Percentiles rank a stretch among this genome's conserved stretches.
Evolutionary conservation across 306 rosid genomes (phyloP).

Genomic region (Rosa chinensis): DNA sequence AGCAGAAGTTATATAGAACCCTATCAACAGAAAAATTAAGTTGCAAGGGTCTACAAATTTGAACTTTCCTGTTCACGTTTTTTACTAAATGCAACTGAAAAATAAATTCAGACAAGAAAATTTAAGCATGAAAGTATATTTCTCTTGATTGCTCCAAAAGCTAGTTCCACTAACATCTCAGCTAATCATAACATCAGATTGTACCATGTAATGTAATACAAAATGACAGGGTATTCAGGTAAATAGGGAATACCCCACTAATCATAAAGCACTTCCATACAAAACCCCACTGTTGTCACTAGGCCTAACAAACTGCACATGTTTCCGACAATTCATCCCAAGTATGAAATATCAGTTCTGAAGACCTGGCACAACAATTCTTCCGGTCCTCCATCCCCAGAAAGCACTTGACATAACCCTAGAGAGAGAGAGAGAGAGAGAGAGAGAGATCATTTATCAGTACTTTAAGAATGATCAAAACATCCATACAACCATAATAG

Average conservation of each 20-base stretch:
- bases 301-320: conserved; percentile 9
- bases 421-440: not conserved
- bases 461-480: not conserved
- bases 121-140: not conserved
- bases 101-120: not conserved
- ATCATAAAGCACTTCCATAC: conserved; percentile 13
- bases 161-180: conserved; percentile 3
- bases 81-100: not conserved
- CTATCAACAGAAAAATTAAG: not conserved
- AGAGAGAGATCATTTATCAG: not conserved
- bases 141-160: not conserved
- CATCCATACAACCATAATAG: not conserved
- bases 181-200: not conserved
- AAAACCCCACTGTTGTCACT: conserved; percentile 12
- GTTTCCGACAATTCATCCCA: not conserved
- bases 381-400: conserved; percentile 20
- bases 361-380: conserved; percentile 13
- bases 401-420: conserved; percentile 30
- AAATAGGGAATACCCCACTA: not conserved
- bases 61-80: not conserved
- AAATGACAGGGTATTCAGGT: not conserved
- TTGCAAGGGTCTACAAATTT: not conserved
- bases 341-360: conserved; percentile 6
- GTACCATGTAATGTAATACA: not conserved
- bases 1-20: not conserved